Evolutionary conservation across 2,329 filamentous ascomycete species (phyloP).

Genomic region (Corinectria fuckeliana): DNA sequence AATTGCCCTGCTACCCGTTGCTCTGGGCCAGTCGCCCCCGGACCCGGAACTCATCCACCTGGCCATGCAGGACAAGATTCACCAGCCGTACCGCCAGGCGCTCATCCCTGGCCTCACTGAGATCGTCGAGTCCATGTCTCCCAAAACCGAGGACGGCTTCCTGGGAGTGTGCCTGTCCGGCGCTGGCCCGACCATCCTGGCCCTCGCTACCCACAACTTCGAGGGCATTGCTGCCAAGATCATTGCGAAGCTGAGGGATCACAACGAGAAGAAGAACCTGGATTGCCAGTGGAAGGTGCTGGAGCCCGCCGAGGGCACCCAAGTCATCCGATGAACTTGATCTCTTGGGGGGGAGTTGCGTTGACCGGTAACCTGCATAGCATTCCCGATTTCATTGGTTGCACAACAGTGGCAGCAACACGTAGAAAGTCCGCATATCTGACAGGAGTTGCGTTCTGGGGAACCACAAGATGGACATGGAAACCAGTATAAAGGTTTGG

Average conservation of each 20-base stretch:
- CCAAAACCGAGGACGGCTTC: constrained; percentile 83
- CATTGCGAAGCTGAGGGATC: constrained; percentile 73
- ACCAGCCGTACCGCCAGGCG: constrained; percentile 92
- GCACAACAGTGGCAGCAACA: constrained; percentile 9
- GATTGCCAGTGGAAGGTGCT: constrained; percentile 86
- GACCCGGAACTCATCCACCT: constrained; percentile 94
- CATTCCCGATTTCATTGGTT: constrained; percentile 2
- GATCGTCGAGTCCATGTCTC: constrained; percentile 90
- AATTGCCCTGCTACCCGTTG: constrained; percentile 87
- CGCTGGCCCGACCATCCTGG: constrained; percentile 92
- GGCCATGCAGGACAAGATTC: constrained; percentile 98
- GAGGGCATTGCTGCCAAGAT: constrained; percentile 83
- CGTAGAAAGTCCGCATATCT: constrained; percentile 11
- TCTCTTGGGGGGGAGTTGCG: not conserved
- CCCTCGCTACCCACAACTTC: constrained; percentile 89
- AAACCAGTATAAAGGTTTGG: not conserved
- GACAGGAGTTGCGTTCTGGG: not conserved
- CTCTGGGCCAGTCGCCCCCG: constrained; percentile 86
- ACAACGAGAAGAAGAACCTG: constrained; percentile 66
- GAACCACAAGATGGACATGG: not conserved
- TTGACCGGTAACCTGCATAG: not conserved
- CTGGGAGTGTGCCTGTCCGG: constrained; percentile 94
- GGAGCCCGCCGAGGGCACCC: constrained; percentile 80
- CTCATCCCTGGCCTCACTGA: constrained; percentile 92
- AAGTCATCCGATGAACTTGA: constrained; percentile 47